A percentile compares a stretch with the other conserved stretches of the same genome.
phyloP scores from a whole-genome alignment of 257 asterid genomes.

The Solanum medicagineum region DNA sequence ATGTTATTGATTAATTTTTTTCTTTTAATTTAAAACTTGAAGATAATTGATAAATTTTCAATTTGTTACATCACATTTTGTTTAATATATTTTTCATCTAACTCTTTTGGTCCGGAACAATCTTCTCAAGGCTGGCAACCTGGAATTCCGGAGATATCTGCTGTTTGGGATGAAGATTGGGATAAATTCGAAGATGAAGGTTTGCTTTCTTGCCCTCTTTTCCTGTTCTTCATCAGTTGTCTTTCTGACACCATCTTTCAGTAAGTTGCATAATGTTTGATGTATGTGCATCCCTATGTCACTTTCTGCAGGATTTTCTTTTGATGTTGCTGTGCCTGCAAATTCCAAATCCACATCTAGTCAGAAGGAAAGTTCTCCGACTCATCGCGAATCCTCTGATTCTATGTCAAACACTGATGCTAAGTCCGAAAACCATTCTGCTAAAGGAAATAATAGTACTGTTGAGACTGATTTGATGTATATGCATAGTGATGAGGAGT shows the following conservation, averaged over 20 bases:
- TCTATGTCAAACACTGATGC: slow-evolving; percentile 43
- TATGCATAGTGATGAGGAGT: slow-evolving; percentile 57
- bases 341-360: slow-evolving; percentile 35
- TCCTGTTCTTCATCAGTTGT: background rate
- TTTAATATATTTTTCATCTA: background rate
- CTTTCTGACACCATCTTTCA: background rate
- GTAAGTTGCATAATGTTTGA: background rate
- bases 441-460: slow-evolving; percentile 22
- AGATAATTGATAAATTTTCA: background rate
- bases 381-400: slow-evolving; percentile 47
- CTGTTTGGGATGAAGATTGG: slow-evolving; percentile 99
- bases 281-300: background rate
- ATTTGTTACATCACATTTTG: background rate
- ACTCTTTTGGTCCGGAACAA: background rate
- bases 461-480: slow-evolving; percentile 54
- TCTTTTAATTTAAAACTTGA: background rate
- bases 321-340: slow-evolving; percentile 50
- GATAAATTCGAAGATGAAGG: slow-evolving; percentile 99
- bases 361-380: slow-evolving; percentile 42
- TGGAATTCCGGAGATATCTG: slow-evolving; percentile 79
- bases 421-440: slow-evolving; percentile 38
- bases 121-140: slow-evolving; percentile 80
- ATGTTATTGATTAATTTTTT: background rate
- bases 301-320: slow-evolving; percentile 55
- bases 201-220: slow-evolving; percentile 15